Base-by-base conservation (phyloP, 2,329 filamentous ascomycete genomes). In the Xylaria polymorpha region DNA sequence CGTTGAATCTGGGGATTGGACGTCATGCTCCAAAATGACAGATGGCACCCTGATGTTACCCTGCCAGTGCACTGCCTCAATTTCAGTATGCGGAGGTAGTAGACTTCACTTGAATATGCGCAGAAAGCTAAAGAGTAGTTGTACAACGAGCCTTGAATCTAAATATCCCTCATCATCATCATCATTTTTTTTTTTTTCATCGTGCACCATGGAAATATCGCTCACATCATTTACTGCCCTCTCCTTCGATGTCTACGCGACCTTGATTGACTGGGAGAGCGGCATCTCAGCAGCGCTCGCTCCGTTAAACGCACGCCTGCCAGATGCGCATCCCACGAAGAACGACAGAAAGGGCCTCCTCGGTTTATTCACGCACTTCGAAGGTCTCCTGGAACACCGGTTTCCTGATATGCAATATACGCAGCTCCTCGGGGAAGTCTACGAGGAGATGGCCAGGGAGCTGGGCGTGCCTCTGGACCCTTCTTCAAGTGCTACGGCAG, bases 241-340 rank as follows among this genome's bases (percentile, higher is more conserved):
- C 6, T 62, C 88, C 71, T 93, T 94, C 79, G 92, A 94, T 79
- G 89, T 92, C 81, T 94, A 92, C 78, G 91, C 92, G 75, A 94
- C 92, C 0, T 85, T 94, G 1, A 87, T 94, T 69, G 91, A 94
- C 81, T 94, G 91, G 91, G 90, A 94, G 79, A 78, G 81, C n/a
- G 91, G 91, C 69, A 86, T 93, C 66, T 79, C 86, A 61, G 71
- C 80, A 1, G 84, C 85, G 4, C 84, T 94, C 1, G 72, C 79
- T 43, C 84, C 87, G 0, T 75, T 87, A 12, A 64, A 39, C 4
- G 37, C 46, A 8, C 59, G 44, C 15, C 44, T 67, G 5, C 44
- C 59, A 4, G 44, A 51, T 15, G 18, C 2, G 3, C 60, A 67
- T 37, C 39, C 60, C 14, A 80, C 88, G 35, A 76, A 82, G 1